Evolutionary conservation across 148 eudicot genomes (phyloP).

Genomic region (Oxyria digyna): DNA sequence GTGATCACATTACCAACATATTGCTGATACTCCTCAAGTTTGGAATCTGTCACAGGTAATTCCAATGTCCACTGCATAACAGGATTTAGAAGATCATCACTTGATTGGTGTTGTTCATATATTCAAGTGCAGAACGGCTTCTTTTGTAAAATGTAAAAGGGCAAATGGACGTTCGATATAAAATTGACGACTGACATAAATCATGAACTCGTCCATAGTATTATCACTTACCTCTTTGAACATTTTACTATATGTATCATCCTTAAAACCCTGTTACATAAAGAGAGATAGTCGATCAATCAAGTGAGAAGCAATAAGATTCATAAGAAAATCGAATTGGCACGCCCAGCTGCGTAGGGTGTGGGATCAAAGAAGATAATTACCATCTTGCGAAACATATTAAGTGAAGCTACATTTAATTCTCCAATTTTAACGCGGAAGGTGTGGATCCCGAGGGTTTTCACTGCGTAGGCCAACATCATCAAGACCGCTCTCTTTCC

Average conservation of each 20-base stretch:
- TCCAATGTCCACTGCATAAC: slow-evolving; percentile 63
- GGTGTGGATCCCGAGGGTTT: slow-evolving; percentile 44
- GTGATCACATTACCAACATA: slow-evolving; percentile 23
- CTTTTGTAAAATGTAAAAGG: too few species aligned
- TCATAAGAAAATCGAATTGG: too few species aligned
- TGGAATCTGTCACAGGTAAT: slow-evolving; percentile 39
- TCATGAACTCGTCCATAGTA: background rate
- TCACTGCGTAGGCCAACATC: slow-evolving; percentile 73
- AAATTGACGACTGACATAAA: background rate
- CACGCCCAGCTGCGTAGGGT: background rate
- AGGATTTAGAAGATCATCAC: slow-evolving; percentile 3
- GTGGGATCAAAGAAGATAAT: background rate
- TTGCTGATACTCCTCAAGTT: slow-evolving; percentile 40
- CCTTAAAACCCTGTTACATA: slow-evolving; percentile 55
- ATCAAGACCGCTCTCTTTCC: slow-evolving; percentile 83
- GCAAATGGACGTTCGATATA: background rate
- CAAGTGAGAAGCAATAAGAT: background rate
- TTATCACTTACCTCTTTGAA: slow-evolving; percentile 69
- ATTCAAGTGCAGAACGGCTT: too few species aligned
- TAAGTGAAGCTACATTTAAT: slow-evolving; percentile 60
- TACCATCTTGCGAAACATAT: slow-evolving; percentile 48
- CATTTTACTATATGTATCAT: slow-evolving; percentile 53
- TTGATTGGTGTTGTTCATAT: background rate
- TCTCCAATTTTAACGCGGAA: slow-evolving; percentile 84
- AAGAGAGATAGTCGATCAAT: slow-evolving; percentile 1